These are phyloP conservation scores for Boletus sp. DNA, from an alignment of 768 basidiomycete genomes.

Conservation along the genomic window DNA sequence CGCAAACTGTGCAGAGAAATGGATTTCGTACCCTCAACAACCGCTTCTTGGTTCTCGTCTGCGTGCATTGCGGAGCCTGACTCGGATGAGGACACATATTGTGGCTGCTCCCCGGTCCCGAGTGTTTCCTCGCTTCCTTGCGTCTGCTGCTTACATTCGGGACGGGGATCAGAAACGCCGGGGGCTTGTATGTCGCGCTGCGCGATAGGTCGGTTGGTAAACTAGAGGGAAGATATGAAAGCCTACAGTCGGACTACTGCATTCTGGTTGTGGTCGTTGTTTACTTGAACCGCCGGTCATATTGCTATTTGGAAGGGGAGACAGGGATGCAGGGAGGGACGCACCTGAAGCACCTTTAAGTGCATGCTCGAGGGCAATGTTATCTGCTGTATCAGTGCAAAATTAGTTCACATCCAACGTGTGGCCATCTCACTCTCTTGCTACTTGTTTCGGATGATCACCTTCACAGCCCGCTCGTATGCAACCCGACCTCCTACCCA, in stretches of 20 bases:
- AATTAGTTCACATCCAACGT: neutral
- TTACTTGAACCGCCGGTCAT: neutral
- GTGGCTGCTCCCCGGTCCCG: neutral
- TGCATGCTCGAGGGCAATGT: neutral
- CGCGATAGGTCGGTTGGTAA: neutral
- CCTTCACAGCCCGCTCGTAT: neutral
- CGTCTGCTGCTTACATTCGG: neutral
- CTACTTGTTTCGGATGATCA: neutral
- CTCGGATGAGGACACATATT: neutral
- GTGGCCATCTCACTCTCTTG: neutral
- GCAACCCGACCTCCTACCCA: neutral
- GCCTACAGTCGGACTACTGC: neutral
- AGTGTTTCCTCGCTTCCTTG: neutral
- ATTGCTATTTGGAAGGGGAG: neutral
- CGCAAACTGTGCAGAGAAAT: neutral
- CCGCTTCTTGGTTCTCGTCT: neutral
- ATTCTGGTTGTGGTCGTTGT: neutral
- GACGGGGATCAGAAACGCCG: neutral
- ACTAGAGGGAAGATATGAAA: neutral
- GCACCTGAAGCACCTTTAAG: neutral
- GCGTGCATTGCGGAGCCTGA: neutral
- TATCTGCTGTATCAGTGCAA: neutral
- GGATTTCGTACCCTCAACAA: neutral
- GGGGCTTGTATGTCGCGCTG: neutral
- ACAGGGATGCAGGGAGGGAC: neutral